Evolutionary conservation across 306 rosid species (phyloP), one percentile per base, ranked within the genome.

Genomic region (Carpinus viminea): DNA sequence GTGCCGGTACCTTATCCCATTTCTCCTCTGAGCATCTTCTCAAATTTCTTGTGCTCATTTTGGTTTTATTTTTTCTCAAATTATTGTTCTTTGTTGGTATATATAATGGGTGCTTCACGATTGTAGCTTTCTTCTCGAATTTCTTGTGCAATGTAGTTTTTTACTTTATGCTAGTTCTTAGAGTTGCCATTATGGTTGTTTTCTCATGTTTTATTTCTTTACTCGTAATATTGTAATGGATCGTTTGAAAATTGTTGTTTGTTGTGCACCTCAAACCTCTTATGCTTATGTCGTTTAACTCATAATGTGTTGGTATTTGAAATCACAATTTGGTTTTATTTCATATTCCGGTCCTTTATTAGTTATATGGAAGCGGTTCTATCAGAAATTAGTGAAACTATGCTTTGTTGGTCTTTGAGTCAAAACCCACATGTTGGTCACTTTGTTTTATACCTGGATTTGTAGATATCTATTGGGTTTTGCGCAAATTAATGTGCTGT

Each of bases 1-100:
- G n/a, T 78, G 17, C 92, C 81, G 82, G 97, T 93, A 85, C 48
- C 24, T 28, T 53, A 18, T 46, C 53, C 38, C 26, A 26, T 68
- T 31, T 72, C 28, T 59, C 56, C 38, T 59, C 72, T 1, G 15
- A 3, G 38, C 31, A 52, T 4, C 46, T 78, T 76, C 48, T 26
- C 69, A 12, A 31, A 8, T 78, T 36, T 26, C 20, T 57, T 34
- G 4, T 47, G 9, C 18, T n/a, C 24, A 10, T 0, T 17, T 50
- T 48, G 18, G 24, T n/a, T n/a, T 48, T 48, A 48, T 36, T 31
- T 12, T 8, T 8, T n/a, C 51, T 41, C 16, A 66, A 57, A 45
- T 36, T 78, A 31, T 7, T 15, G 68, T 28, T 74, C 53, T 17
- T 73, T 74, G 16, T 45, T 7, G 1, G 55, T 52, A 16, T 48